Conservation (phyloP, 192 early-diverging fungal species). For the Phlyctochytrium planicorne region DNA sequence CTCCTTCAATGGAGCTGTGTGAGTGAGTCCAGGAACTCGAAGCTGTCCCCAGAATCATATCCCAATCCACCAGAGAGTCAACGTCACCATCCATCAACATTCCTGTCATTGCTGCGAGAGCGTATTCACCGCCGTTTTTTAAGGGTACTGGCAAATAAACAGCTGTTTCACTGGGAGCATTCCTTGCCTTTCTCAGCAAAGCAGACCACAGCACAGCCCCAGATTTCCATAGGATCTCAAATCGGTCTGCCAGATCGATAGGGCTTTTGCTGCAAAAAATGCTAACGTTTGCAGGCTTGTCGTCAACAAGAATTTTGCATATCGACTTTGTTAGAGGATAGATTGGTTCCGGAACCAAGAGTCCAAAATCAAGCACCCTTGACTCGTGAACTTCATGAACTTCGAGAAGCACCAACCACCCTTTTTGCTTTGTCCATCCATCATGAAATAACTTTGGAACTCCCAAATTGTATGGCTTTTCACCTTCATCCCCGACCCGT, state of each 20-base stretch:
- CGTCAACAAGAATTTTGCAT: background rate
- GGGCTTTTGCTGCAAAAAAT: background rate
- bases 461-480: background rate
- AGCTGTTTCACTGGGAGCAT: background rate
- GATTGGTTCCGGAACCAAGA: conserved; percentile 8
- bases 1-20: conserved; percentile 4
- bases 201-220: background rate
- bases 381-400: conserved; percentile 5
- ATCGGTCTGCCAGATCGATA: background rate
- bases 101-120: no score
- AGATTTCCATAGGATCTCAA: background rate
- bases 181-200: conserved; percentile 2
- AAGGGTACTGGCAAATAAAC: background rate
- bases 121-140: background rate
- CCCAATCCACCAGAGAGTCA: conserved; percentile 12
- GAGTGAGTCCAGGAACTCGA: background rate
- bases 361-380: conserved; percentile 15
- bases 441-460: background rate
- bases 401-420: conserved; percentile 12
- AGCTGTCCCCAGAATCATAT: background rate
- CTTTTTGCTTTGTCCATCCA: background rate
- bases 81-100: no score
- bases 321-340: background rate
- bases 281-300: background rate
- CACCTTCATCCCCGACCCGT: conserved; percentile 8